These are phyloP conservation scores for Monilinia laxa DNA, from an alignment of 2,329 filamentous ascomycete genomes.

Conservation along the genomic window DNA sequence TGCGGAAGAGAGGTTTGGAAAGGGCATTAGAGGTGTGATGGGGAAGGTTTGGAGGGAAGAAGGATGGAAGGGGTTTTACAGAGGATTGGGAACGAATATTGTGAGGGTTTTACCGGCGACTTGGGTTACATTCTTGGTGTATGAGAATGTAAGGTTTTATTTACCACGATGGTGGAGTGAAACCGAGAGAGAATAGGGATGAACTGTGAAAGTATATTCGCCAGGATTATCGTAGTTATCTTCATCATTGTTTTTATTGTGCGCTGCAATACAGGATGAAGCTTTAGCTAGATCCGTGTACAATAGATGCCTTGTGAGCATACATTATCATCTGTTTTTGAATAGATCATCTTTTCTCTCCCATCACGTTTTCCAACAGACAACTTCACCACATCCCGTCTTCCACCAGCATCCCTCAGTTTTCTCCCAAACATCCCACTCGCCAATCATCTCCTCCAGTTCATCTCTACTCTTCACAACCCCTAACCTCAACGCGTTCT, in stretches of 20 bases:
- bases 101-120: slow-evolving; percentile 89
- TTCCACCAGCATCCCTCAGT: slow-evolving; percentile 21
- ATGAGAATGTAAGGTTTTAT: slow-evolving; percentile 85
- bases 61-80: slow-evolving; percentile 82
- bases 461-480: slow-evolving; percentile 14
- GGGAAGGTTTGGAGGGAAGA: slow-evolving; percentile 75
- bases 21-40: slow-evolving; percentile 68
- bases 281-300: not conserved
- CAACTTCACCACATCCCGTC: slow-evolving; percentile 20
- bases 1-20: slow-evolving; percentile 70
- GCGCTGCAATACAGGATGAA: not conserved
- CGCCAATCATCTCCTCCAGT: not conserved
- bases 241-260: not conserved
- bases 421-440: slow-evolving; percentile 20
- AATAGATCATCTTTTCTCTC: not conserved
- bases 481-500: slow-evolving; percentile 3
- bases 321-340: not conserved
- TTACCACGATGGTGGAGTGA: slow-evolving; percentile 47
- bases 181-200: not conserved
- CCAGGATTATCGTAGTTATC: not conserved
- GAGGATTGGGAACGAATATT: slow-evolving; percentile 85
- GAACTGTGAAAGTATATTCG: too few relatives aligned
- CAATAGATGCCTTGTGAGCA: not conserved
- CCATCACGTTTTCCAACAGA: slow-evolving; percentile 20
- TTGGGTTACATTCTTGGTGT: slow-evolving; percentile 94